Evolutionary conservation across 352 stramenopile species (phyloP).

Genomic region (Phytophthora meadii): DNA sequence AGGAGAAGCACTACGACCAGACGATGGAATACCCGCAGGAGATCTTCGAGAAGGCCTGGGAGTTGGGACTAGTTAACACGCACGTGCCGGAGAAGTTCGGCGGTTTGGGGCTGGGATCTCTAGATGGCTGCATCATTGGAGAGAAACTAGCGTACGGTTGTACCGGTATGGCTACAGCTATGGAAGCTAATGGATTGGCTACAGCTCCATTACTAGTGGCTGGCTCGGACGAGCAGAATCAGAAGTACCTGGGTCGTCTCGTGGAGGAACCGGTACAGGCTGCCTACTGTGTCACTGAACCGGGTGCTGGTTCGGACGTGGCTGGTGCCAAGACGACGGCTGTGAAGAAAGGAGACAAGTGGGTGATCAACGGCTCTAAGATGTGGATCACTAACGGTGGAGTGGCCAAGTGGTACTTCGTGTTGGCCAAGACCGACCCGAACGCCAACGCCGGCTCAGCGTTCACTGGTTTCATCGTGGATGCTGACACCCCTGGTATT

Average conservation of each 20-base stretch:
- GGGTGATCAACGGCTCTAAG: slow-evolving; percentile 93
- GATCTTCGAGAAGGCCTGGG: slow-evolving; percentile 90
- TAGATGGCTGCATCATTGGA: slow-evolving; percentile 88
- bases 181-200: slow-evolving; percentile 89
- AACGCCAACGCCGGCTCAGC: slow-evolving; percentile 70
- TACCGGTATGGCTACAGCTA: slow-evolving; percentile 92
- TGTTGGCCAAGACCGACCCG: slow-evolving; percentile 91
- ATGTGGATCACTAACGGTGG: slow-evolving; percentile 95
- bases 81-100: slow-evolving; percentile 89
- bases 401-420: slow-evolving; percentile 92
- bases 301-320: slow-evolving; percentile 89
- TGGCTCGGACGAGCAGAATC: slow-evolving; percentile 80
- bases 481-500: slow-evolving; percentile 88
- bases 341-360: slow-evolving; percentile 94
- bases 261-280: slow-evolving; percentile 85
- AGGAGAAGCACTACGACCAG: slow-evolving; percentile 83
- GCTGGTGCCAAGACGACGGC: slow-evolving; percentile 90
- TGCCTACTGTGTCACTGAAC: slow-evolving; percentile 92
- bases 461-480: slow-evolving; percentile 93
- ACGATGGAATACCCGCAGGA: slow-evolving; percentile 89
- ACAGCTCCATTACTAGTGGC: slow-evolving; percentile 86
- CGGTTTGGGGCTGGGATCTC: slow-evolving; percentile 75
- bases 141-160: slow-evolving; percentile 93
- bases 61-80: slow-evolving; percentile 89
- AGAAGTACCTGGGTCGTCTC: slow-evolving; percentile 88